Percentiles rank a stretch among this genome's conserved stretches.
These are phyloP conservation scores for Casuarina glauca DNA, from an alignment of 306 rosid species.

Conservation along the genomic window DNA sequence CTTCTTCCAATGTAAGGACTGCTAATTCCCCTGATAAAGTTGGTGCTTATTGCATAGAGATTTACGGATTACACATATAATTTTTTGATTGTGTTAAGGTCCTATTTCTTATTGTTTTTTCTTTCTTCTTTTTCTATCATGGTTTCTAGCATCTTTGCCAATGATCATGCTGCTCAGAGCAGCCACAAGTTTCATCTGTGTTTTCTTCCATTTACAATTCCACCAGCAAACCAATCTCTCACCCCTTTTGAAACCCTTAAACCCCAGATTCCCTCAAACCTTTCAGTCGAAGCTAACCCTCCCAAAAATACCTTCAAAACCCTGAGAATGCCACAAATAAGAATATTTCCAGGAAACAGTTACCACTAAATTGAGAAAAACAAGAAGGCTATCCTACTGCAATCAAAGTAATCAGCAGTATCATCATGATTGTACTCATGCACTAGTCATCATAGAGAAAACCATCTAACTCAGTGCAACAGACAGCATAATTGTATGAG, in stretches of 20 bases:
- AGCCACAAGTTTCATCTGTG: neutral
- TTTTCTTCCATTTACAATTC: neutral
- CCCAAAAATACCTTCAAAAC: neutral
- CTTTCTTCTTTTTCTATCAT: neutral
- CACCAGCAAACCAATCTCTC: neutral
- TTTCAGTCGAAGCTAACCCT: neutral
- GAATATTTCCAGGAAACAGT: neutral
- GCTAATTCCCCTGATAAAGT: no score
- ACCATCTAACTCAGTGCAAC: neutral
- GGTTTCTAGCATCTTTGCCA: neutral
- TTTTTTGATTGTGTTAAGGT: neutral
- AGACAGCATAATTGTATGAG: neutral
- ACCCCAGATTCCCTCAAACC: neutral
- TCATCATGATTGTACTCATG: neutral
- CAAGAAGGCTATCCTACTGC: neutral
- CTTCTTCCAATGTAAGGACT: neutral
- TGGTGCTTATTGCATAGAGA: neutral
- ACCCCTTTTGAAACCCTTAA: neutral
- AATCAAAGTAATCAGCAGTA: neutral
- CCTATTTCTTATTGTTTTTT: neutral
- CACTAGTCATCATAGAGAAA: neutral
- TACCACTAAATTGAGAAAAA: neutral
- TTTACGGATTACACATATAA: neutral
- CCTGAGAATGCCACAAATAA: neutral
- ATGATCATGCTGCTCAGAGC: neutral